Evolutionary conservation across 768 basidiomycete species (phyloP).

Genomic region (Pleurotus djamor): DNA sequence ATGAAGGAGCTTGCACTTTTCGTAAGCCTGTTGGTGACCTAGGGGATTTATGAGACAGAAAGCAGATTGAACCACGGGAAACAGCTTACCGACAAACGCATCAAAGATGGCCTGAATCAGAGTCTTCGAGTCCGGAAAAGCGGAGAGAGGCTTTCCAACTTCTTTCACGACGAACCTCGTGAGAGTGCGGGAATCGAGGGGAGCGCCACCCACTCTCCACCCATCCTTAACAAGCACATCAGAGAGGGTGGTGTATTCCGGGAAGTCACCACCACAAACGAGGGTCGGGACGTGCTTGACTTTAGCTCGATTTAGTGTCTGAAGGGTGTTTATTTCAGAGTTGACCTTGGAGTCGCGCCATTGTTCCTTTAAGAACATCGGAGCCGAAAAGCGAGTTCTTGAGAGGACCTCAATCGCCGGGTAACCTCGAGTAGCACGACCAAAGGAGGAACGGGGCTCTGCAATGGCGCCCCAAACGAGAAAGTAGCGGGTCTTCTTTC

Average conservation of each 20-base stretch:
- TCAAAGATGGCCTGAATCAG: not conserved
- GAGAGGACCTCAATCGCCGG: conserved; percentile 10
- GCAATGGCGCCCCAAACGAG: not conserved
- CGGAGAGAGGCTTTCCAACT: not conserved
- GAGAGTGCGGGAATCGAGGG: not conserved
- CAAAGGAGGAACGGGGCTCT: conserved; percentile 10
- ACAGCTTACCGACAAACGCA: not conserved
- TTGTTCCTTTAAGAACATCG: conserved; percentile 22
- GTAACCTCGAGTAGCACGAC: conserved; percentile 12
- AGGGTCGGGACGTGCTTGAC: conserved; percentile 21
- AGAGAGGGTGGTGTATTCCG: no score
- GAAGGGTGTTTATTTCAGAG: conserved; percentile 12
- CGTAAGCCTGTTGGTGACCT: conserved; percentile 9
- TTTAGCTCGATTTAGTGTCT: conserved; percentile 9
- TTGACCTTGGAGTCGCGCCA: conserved; percentile 17
- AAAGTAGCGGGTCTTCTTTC: not conserved
- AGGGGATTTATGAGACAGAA: not conserved
- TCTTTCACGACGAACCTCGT: not conserved
- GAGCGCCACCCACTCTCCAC: no score
- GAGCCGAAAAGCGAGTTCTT: not conserved
- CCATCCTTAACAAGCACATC: no score
- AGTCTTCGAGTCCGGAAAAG: not conserved
- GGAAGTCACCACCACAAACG: conserved; percentile 25
- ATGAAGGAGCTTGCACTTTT: conserved; percentile 2
- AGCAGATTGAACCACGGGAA: not conserved